These are phyloP conservation scores for Rhododendron ovatum DNA, from an alignment of 148 eudicot species.

Conservation along the genomic window DNA sequence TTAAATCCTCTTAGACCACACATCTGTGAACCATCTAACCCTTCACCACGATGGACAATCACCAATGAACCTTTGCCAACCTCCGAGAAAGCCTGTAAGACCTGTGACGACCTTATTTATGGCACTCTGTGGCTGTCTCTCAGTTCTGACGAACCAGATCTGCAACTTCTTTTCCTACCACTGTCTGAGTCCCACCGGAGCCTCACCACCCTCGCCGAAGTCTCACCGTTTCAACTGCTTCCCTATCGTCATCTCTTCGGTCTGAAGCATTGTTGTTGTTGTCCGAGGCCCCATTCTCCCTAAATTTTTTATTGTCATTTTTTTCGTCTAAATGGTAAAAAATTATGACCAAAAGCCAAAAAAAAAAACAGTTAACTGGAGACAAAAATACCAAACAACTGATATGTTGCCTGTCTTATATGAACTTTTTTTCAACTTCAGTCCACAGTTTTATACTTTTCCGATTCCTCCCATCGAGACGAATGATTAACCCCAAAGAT, in stretches of 20 bases:
- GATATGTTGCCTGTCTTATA: background rate
- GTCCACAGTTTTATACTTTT: background rate
- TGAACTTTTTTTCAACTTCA: background rate
- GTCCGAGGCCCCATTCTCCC: background rate
- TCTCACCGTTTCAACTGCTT: background rate
- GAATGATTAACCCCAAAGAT: background rate
- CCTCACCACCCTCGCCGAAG: background rate
- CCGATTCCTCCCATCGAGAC: background rate
- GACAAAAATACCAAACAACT: background rate
- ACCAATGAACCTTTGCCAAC: background rate
- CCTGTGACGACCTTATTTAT: background rate
- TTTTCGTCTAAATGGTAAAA: background rate
- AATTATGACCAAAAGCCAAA: background rate
- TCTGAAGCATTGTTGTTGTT: background rate
- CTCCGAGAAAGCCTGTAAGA: background rate
- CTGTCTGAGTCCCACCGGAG: background rate
- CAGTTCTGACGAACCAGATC: background rate
- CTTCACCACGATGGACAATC: background rate
- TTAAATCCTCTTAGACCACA: background rate
- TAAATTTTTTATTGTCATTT: background rate
- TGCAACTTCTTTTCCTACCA: background rate
- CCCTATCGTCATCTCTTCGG: background rate
- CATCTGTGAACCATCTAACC: background rate
- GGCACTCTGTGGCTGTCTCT: background rate
- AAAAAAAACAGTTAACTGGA: background rate